phyloP scores from a whole-genome alignment of 129 eudicot genomes.

The Smallanthus sonchifolius region DNA sequence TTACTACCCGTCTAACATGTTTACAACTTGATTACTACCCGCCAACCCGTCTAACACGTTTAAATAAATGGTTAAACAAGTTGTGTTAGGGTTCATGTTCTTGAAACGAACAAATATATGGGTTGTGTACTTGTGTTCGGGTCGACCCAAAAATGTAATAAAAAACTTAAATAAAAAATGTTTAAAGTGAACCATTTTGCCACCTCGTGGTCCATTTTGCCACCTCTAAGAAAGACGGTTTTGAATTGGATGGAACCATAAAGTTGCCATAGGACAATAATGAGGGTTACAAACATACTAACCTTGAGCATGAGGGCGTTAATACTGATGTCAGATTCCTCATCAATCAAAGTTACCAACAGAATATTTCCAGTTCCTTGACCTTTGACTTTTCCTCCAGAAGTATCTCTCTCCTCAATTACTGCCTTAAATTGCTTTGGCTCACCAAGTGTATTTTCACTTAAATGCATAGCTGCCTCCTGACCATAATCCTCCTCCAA shows the following conservation, averaged over 20 bases:
- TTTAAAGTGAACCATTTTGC: background rate
- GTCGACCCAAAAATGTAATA: too few species aligned
- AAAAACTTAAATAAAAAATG: too few species aligned
- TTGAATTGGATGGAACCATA: background rate
- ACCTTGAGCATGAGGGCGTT: slow-evolving; percentile 86
- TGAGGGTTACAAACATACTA: background rate
- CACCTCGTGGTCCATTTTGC: background rate
- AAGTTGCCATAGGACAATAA: background rate
- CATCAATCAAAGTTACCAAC: slow-evolving; percentile 67
- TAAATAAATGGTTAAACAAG: background rate
- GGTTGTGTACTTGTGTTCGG: too few species aligned
- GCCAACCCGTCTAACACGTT: background rate
- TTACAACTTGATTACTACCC: background rate
- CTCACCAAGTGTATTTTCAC: slow-evolving; percentile 53
- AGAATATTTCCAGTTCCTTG: slow-evolving; percentile 88
- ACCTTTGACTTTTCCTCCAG: slow-evolving; percentile 93
- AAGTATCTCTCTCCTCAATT: slow-evolving; percentile 73
- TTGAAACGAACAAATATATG: too few species aligned
- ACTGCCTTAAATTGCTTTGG: slow-evolving; percentile 74
- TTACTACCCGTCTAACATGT: background rate
- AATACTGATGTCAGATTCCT: slow-evolving; percentile 52
- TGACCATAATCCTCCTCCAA: slow-evolving; percentile 88
- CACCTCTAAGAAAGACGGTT: background rate
- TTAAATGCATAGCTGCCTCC: slow-evolving; percentile 76
- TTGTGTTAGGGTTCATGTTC: background rate